Evolutionary conservation across 306 rosid genomes (phyloP), one percentile per base, ranked within the genome.

Genomic region (Begonia loranthoides): DNA sequence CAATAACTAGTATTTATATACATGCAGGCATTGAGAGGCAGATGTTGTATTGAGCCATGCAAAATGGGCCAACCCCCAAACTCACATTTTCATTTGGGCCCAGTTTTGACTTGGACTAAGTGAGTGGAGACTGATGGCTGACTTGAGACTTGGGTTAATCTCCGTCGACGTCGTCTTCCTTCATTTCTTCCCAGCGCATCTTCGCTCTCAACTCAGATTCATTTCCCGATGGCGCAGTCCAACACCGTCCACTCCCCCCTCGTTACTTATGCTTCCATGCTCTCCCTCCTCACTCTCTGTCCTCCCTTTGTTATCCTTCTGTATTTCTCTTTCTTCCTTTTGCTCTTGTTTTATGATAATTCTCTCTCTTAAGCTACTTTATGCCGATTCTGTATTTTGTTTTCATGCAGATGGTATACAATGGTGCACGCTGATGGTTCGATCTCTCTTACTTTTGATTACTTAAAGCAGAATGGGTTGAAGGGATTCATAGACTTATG

Each of bases 371-470:
- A 5, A 47, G 9, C 47, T 43, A 4, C 4, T 43, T 43, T 6
- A 10, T 39, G 43, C 43, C 10, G 43, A 39, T 39, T 39, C 43
- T 39, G 6, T 5, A 39, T 39, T 39, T 39, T n/a, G 50, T 3
- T 17, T 52, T 41, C 9, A 50, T 74, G 74, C 80, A 90, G 99
- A 76, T 90, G 99, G 99, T 80, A 86, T 57, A 86, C 95, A 9
- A 90, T 90, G 99, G 86, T 84, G 6, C 66, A 55, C 13, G 86
- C 94, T 5, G 86, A 90, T 52, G 99, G 99, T 17, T 90, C 95
- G 3, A 33, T 90, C 50, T 38, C 15, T 3, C 72, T 70, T 46
- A 80, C 86, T 13, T 78, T 55, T 39, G 36, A 71, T 60, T 63
- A 76, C 75, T 51, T 86, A 45, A 66, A 41, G 34, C 75, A 65